Evolutionary conservation across 208 protist species (phyloP), one percentile per base, ranked within the genome.

Genomic region (Lotmaria passim): DNA sequence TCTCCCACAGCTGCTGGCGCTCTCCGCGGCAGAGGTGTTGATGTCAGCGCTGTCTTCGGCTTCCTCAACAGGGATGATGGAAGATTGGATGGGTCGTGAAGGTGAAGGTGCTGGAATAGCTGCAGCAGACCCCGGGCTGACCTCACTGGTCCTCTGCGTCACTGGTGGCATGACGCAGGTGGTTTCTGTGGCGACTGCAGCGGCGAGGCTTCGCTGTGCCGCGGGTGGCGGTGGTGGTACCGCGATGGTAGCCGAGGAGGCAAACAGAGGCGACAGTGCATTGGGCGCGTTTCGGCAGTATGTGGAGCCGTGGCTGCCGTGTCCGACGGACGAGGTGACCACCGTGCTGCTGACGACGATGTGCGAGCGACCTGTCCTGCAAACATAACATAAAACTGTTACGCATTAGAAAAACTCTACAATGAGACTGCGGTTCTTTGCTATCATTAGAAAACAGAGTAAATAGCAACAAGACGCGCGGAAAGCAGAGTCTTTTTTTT

Each of bases 1-100:
- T n/a, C 70, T 87, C 33, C 66, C 86, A 19, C 73, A 77, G 26
- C 26, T 89, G 62, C 41, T 66, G 17, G 63, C 82, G 23, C 62
- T 69, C 39, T 38, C 70, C 7, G 70, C 70, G 21, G 62, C 41
- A 15, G 70, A 76, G 53, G 70, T 70, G 55, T 15, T 62, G 38
- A 30, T 23, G 30, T 33, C 62, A 19, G 38, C 47, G 33, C 15
- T 14, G 15, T 10, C 19, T 7, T 34, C 57, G 3, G 17, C 26
- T 19, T 15, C 41, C 4, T 19, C 41, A 46, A 19, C 41, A 46
- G 41, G n/a, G n/a, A 17, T 17, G 41, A 46, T 46, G 41, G 41
- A 15, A 6, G 5, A 21, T 10, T 19, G 36, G 36, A 14, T 5
- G 41, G 41, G 41, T 6, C 41, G 15, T 31, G 44, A 21, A 31